Evolutionary conservation across 2,329 filamentous ascomycete species (phyloP).

Genomic region (Penicillium occitanis): DNA sequence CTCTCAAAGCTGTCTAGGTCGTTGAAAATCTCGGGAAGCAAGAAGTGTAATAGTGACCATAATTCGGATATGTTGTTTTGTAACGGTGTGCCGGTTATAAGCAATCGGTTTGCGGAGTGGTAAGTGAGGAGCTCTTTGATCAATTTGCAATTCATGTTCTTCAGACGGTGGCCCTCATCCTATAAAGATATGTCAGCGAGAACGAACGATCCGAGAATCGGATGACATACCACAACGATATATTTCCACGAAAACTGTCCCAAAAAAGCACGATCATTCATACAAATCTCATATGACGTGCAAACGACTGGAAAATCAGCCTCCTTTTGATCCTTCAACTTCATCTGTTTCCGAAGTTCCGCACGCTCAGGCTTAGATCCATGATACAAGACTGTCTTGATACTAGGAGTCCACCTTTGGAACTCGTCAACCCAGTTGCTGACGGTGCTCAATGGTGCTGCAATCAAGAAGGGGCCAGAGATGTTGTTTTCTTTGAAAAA

Average conservation of each 20-base stretch:
- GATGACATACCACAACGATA: constrained; percentile 73
- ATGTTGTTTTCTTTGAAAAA: constrained; percentile 82
- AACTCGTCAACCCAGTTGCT: constrained; percentile 98
- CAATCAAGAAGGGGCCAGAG: constrained; percentile 87
- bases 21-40: constrained; percentile 89
- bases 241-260: constrained; percentile 91
- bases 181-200: constrained; percentile 32
- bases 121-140: constrained; percentile 88
- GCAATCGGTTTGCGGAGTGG: constrained; percentile 80
- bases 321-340: constrained; percentile 63
- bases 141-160: constrained; percentile 90
- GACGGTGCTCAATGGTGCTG: constrained; percentile 85
- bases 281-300: constrained; percentile 94
- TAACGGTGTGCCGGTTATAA: constrained; percentile 91
- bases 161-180: constrained; percentile 96
- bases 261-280: constrained; percentile 80
- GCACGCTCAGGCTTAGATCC: constrained; percentile 77
- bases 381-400: constrained; percentile 89
- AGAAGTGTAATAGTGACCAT: constrained; percentile 92
- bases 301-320: constrained; percentile 84
- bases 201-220: background rate
- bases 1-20: constrained; percentile 89
- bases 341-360: constrained; percentile 72
- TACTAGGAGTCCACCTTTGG: constrained; percentile 80
- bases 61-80: constrained; percentile 95